phyloP scores from a whole-genome alignment of 2,329 filamentous ascomycete species.

The Neofusicoccum cordaticola region DNA sequence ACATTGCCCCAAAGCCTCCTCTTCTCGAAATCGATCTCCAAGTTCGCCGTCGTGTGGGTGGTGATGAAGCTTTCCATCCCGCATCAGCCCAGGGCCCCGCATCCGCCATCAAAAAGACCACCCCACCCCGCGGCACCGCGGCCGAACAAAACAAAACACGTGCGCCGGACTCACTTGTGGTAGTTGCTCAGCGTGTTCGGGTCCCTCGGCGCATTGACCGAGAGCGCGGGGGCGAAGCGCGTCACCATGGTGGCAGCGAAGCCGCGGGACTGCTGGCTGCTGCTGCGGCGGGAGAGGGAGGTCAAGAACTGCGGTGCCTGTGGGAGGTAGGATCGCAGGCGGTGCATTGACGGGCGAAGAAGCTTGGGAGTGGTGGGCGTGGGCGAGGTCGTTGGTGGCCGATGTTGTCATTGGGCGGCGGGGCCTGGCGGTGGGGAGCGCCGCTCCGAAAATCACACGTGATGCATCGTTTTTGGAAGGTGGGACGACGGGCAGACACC shows the following conservation, averaged over 20 bases:
- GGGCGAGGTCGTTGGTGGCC: background rate
- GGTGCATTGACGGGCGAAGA: slow-evolving; percentile 12
- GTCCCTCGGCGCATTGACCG: slow-evolving; percentile 57
- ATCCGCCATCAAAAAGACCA: too few species aligned
- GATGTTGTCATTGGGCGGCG: background rate
- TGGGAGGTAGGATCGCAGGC: background rate
- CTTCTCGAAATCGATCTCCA: slow-evolving; percentile 79
- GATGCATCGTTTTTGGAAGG: background rate
- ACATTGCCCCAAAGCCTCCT: slow-evolving; percentile 77
- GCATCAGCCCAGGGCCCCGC: background rate
- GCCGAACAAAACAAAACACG: background rate
- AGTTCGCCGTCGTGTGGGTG: slow-evolving; percentile 75
- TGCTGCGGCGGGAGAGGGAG: background rate
- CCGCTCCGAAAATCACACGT: too few species aligned
- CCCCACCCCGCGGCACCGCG: too few species aligned
- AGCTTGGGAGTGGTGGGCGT: background rate
- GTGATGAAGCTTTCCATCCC: slow-evolving; percentile 61
- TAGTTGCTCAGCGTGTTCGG: slow-evolving; percentile 93
- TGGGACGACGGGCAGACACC: background rate
- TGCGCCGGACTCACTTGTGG: slow-evolving; percentile 49
- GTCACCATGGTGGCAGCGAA: slow-evolving; percentile 8
- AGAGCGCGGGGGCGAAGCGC: background rate
- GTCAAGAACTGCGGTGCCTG: background rate
- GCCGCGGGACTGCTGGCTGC: slow-evolving; percentile 3
- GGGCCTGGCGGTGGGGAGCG: background rate